These are phyloP conservation scores for Candolleomyces efflorescens DNA, from an alignment of 768 basidiomycete genomes.

Conservation along the genomic window DNA sequence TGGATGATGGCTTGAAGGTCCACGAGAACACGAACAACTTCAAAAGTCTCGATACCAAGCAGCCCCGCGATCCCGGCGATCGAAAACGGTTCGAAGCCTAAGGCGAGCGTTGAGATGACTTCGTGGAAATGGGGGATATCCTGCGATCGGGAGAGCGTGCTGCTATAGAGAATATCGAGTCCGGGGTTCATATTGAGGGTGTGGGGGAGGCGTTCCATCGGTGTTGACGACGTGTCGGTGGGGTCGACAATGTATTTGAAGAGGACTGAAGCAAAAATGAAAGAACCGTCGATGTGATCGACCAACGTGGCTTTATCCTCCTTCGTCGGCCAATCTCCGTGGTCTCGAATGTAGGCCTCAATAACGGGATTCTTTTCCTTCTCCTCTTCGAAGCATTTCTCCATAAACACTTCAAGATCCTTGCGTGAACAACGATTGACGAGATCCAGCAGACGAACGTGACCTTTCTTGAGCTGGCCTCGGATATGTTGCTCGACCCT, in stretches of 20 bases:
- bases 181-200: neutral
- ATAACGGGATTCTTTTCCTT: neutral
- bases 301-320: neutral
- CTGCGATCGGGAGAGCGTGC: neutral
- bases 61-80: neutral
- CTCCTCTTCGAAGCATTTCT: neutral
- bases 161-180: neutral
- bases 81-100: neutral
- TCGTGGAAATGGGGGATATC: neutral
- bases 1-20: no score
- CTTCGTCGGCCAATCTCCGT: neutral
- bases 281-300: neutral
- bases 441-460: neutral
- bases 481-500: neutral
- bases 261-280: slow-evolving; percentile 18
- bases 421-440: neutral
- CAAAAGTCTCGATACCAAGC: no score
- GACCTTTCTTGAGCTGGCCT: neutral
- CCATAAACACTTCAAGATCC: neutral
- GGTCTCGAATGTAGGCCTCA: no score
- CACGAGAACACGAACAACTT: no score
- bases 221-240: neutral
- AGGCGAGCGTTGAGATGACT: neutral
- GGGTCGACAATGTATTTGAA: neutral
- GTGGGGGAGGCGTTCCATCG: neutral